Evolutionary conservation across 176 grass and related monocot genomes (phyloP).

Genomic region (Ampelocalamus luodianensis): DNA sequence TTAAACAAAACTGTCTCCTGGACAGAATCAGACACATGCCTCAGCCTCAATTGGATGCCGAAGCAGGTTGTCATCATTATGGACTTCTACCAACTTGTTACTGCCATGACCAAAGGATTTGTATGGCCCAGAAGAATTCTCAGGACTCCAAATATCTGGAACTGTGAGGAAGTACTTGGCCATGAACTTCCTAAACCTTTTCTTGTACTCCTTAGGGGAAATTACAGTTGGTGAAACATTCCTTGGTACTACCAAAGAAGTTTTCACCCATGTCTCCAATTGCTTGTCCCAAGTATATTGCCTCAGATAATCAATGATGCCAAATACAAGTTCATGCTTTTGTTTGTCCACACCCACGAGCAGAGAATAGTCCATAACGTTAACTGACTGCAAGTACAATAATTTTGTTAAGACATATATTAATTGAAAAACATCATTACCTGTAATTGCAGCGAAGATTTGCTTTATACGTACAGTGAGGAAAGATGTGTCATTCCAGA

Average conservation of each 20-base stretch:
- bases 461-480: slow-evolving; percentile 79
- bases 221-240: slow-evolving; percentile 81
- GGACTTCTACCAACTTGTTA: slow-evolving; percentile 49
- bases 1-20: slow-evolving; percentile 38
- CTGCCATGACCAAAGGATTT: slow-evolving; percentile 65
- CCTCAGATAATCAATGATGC: slow-evolving; percentile 92
- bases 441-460: slow-evolving; percentile 25
- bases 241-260: slow-evolving; percentile 83
- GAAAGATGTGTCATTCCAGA: slow-evolving; percentile 97
- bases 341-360: slow-evolving; percentile 88
- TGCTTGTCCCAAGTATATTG: slow-evolving; percentile 99
- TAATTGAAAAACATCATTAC: slow-evolving; percentile 39
- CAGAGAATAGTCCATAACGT: slow-evolving; percentile 96
- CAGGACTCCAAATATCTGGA: slow-evolving; percentile 77
- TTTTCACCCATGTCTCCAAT: slow-evolving; percentile 86
- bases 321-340: slow-evolving; percentile 82
- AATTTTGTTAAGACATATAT: slow-evolving; percentile 38
- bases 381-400: slow-evolving; percentile 71
- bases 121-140: slow-evolving; percentile 50
- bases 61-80: slow-evolving; percentile 37
- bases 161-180: slow-evolving; percentile 75
- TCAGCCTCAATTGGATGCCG: slow-evolving; percentile 52
- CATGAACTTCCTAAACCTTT: slow-evolving; percentile 92
- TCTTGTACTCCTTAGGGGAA: slow-evolving; percentile 88
- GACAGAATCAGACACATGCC: slow-evolving; percentile 33